These are phyloP conservation scores for Lippia alba DNA, from an alignment of 305 asterid genomes.

Conservation along the genomic window DNA sequence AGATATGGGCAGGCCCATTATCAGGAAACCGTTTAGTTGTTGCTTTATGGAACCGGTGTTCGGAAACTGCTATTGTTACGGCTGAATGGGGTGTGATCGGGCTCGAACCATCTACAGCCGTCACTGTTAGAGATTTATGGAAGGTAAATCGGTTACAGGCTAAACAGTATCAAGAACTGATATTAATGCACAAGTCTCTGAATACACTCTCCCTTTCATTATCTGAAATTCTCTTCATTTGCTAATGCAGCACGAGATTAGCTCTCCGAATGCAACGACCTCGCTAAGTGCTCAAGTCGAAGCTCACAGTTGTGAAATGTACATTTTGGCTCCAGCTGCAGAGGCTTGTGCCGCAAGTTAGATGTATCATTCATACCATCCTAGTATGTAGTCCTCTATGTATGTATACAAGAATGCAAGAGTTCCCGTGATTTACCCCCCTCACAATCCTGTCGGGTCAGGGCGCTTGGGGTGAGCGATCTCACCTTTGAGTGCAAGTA, in stretches of 20 bases:
- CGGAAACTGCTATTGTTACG: conserved; percentile 55
- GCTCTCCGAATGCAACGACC: conserved; percentile 35
- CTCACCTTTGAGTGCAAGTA: too few relatives aligned
- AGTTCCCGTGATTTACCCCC: too few relatives aligned
- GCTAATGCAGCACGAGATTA: conserved; percentile 43
- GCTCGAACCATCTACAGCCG: conserved; percentile 67
- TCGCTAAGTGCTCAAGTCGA: conserved; percentile 45
- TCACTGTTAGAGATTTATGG: conserved; percentile 86
- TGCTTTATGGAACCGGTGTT: conserved; percentile 84
- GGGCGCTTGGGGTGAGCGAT: too few relatives aligned
- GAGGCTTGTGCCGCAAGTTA: conserved; percentile 39
- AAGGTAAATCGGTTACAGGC: conserved; percentile 49
- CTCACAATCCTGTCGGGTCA: too few relatives aligned
- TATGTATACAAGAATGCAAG: too few relatives aligned
- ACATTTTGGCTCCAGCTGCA: conserved; percentile 41
- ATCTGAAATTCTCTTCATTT: too few relatives aligned
- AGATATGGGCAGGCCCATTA: conserved; percentile 98
- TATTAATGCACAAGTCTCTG: too few relatives aligned
- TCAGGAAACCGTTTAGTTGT: conserved; percentile 74
- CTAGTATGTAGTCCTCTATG: too few relatives aligned
- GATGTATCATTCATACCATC: neutral
- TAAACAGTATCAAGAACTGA: too few relatives aligned
- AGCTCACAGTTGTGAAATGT: conserved; percentile 56
- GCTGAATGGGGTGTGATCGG: conserved; percentile 75
- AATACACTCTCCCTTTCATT: neutral